Base-by-base conservation (phyloP, 495 filamentous ascomycete genomes). In the Aspergillus heteromorphus region DNA sequence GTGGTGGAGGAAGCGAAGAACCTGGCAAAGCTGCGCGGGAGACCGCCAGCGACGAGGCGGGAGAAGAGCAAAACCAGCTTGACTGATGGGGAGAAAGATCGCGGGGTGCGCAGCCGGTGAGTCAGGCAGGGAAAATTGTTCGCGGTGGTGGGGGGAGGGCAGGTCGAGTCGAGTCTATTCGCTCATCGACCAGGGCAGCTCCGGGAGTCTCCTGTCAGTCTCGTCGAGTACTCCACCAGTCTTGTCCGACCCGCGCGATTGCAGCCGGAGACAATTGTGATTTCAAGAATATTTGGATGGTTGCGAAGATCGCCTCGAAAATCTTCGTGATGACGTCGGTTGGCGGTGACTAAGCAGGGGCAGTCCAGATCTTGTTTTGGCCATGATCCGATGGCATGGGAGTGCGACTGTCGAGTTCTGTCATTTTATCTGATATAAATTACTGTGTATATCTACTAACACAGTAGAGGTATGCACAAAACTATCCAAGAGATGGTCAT, bases 21-120 rank as follows among this genome's bases (percentile, higher is more conserved):
- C 61, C 65, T 65, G 49, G 52, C 54, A 55, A 66, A 58, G 60
- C 65, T 68, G 65, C 64, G 63, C 66, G 63, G 67, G 60, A 61
- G 34, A 36, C 50, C 59, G 66, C 71, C 69, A 69, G 68, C 66
- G 38, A 68, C 53, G 48, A 63, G 38, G 48, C 65, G 69, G 56
- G 58, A 51, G 21, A 62, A 13, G 31, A 49, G 50, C 9, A 49
- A 60, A 54, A 72, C 58, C 73, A 73, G 56, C 48, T 68, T 75
- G 69, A 41, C 34, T 38, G 34, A 40, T 63, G 52, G 43, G 55
- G 50, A 48, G 54, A 27, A 27, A 27, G 23, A 27, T 27, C 23
- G 23, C 23, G 23, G 23, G 23, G 23, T 27, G 23, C 4, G 23
- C 23, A 27, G 23, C 23, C 23, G 54, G 50, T 55, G 45, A 34